Conservation (phyloP, 106 monocot species). For the Dactylorhiza incarnata region DNA sequence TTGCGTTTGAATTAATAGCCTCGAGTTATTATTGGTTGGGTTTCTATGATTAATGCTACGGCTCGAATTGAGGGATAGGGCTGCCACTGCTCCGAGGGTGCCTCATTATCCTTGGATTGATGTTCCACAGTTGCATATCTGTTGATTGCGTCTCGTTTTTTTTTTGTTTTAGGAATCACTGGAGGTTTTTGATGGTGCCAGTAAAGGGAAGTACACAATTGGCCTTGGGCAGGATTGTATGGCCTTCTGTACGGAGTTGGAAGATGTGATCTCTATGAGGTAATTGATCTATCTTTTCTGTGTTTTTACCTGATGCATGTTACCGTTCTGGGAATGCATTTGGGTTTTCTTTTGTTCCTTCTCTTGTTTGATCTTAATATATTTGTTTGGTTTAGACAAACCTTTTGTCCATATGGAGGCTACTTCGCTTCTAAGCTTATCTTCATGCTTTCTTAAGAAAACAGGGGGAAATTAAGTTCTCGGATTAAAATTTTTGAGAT, state of each 20-base stretch:
- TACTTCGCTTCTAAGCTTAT: too few relatives aligned
- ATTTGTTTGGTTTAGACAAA: background rate
- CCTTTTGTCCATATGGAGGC: background rate
- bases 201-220: slow-evolving; percentile 98
- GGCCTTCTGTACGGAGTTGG: slow-evolving; percentile 89
- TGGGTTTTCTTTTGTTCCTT: background rate
- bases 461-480: too few relatives aligned
- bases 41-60: background rate
- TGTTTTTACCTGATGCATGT: background rate
- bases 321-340: background rate
- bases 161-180: slow-evolving; percentile 15
- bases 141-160: background rate
- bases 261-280: slow-evolving; percentile 99
- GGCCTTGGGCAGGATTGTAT: slow-evolving; percentile 94
- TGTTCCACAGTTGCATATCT: background rate
- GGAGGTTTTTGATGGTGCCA: slow-evolving; percentile 36
- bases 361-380: background rate
- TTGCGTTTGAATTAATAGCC: background rate
- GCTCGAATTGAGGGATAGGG: background rate
- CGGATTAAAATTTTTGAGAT: background rate
- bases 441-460: too few relatives aligned
- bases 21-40: background rate
- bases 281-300: slow-evolving; percentile 9
- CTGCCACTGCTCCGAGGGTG: background rate
- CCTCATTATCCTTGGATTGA: background rate